A percentile compares a stretch with the other conserved stretches of the same genome.
These are phyloP conservation scores for Silene vulgaris DNA, from an alignment of 179 eudicot species.

Conservation along the genomic window DNA sequence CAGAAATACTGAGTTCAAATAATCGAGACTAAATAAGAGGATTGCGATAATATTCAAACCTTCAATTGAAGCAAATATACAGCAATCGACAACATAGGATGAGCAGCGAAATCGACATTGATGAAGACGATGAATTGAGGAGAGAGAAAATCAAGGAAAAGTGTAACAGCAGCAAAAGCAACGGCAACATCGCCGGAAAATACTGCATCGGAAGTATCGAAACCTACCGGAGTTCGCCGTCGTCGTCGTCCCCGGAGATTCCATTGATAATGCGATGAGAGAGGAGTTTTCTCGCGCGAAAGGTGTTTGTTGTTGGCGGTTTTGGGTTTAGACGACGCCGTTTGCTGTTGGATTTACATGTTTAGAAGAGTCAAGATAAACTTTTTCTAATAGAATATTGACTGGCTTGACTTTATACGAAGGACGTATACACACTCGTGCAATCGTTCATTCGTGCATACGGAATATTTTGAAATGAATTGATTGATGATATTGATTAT, in stretches of 20 bases:
- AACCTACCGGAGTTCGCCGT: constrained; percentile 8
- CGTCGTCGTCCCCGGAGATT: constrained; percentile 13
- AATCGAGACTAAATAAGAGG: neutral
- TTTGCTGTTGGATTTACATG: too few species aligned
- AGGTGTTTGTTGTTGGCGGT: too few species aligned
- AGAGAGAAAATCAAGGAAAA: constrained; percentile 23
- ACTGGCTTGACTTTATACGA: too few species aligned
- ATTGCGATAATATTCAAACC: neutral
- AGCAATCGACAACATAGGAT: neutral
- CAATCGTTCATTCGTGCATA: too few species aligned
- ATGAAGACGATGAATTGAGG: neutral
- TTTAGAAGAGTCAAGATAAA: too few species aligned
- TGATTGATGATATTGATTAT: too few species aligned
- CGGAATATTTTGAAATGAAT: too few species aligned
- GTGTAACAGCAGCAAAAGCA: constrained; percentile 31
- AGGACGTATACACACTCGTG: too few species aligned
- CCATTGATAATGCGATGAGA: constrained; percentile 9
- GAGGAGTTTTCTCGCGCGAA: neutral
- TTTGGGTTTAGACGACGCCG: too few species aligned
- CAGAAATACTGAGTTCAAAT: neutral
- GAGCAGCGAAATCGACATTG: neutral
- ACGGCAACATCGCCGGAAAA: constrained; percentile 27
- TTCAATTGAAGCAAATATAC: neutral
- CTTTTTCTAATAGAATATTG: too few species aligned
- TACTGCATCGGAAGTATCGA: constrained; percentile 21